These are phyloP conservation scores for Aspergillus quadrilineatus DNA, from an alignment of 2,329 filamentous ascomycete species.

Conservation along the genomic window DNA sequence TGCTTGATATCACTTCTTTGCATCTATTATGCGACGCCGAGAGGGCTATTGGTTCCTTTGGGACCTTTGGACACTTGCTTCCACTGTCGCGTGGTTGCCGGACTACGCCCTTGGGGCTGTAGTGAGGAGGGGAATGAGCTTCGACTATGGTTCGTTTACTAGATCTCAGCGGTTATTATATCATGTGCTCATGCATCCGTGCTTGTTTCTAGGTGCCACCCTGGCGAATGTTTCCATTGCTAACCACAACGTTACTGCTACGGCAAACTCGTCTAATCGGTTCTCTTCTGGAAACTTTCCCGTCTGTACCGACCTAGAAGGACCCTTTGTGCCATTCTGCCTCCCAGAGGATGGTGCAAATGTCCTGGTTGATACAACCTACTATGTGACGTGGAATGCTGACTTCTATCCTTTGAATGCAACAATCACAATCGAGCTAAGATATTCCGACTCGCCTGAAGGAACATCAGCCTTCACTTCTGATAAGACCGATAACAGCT, in stretches of 20 bases:
- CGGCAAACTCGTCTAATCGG: conserved; percentile 6
- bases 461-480: conserved; percentile 41
- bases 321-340: conserved; percentile 33
- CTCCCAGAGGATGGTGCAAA: conserved; percentile 34
- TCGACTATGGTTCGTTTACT: conserved; percentile 9
- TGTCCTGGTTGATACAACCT: conserved; percentile 39
- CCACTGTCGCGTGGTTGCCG: neutral
- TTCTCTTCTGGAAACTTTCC: conserved; percentile 29
- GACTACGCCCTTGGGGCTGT: neutral
- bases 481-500: conserved; percentile 34
- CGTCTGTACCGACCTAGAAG: conserved; percentile 28
- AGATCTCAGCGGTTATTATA: neutral
- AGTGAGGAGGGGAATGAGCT: conserved; percentile 3
- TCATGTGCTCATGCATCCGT: neutral
- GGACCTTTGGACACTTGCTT: neutral
- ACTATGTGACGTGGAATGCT: conserved; percentile 43
- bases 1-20: conserved; percentile 8
- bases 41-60: neutral
- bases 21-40: conserved; percentile 9
- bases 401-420: conserved; percentile 33
- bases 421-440: conserved; percentile 33
- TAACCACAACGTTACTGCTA: conserved; percentile 3
- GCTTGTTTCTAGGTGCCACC: neutral
- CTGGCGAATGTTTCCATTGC: conserved; percentile 6
- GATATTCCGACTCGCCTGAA: conserved; percentile 34